Conservation (phyloP, 2,329 filamentous ascomycete species). For the Sordariomycetes sp. region DNA sequence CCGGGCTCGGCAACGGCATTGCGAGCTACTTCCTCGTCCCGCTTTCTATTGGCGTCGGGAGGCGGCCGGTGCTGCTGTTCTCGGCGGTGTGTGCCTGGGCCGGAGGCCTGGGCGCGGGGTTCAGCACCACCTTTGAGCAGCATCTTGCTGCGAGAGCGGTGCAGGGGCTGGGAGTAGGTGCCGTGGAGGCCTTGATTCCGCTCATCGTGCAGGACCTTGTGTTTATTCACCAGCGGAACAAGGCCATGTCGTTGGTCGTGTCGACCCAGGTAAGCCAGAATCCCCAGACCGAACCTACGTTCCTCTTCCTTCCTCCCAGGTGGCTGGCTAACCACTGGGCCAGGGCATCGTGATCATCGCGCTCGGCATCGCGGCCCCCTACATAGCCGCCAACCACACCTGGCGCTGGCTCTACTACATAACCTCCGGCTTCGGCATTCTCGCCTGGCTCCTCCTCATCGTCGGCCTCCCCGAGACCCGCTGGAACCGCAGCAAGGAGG, state of each 20-base stretch:
- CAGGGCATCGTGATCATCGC: constrained; percentile 18
- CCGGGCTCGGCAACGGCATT: constrained; percentile 22
- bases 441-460: constrained; percentile 21
- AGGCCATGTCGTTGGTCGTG: constrained; percentile 19
- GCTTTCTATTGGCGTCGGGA: constrained; percentile 23
- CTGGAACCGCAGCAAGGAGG: constrained; percentile 17
- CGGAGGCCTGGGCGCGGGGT: constrained; percentile 23
- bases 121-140: constrained; percentile 16
- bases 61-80: constrained; percentile 22
- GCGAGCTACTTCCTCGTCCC: constrained; percentile 25
- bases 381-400: constrained; percentile 16
- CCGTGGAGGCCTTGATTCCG: constrained; percentile 23
- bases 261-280: constrained; percentile 10
- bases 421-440: constrained; percentile 16
- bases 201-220: constrained; percentile 26
- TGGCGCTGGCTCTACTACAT: constrained; percentile 25
- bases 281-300: neutral
- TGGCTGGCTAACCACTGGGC: neutral
- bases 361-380: constrained; percentile 16
- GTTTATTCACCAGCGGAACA: constrained; percentile 25
- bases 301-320: neutral
- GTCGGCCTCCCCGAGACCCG: constrained; percentile 22
- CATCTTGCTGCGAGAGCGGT: constrained; percentile 22
- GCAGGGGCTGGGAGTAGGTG: constrained; percentile 23
- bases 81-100: constrained; percentile 20